Evolutionary conservation across 2,329 filamentous ascomycete genomes (phyloP).

Genomic region (Botrytis cinerea): DNA sequence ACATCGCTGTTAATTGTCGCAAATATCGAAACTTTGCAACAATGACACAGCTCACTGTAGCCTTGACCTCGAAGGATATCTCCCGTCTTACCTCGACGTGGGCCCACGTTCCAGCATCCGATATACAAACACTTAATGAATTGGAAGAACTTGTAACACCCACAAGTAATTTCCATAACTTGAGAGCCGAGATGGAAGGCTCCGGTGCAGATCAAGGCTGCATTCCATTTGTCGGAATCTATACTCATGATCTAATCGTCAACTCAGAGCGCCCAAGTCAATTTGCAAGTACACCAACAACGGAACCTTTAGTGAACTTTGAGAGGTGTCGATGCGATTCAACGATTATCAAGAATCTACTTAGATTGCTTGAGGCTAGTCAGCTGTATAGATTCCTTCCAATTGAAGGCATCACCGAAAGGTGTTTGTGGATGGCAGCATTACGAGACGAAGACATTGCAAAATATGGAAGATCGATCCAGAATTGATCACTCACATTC

Average conservation of each 20-base stretch:
- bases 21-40: constrained; percentile 81
- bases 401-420: constrained; percentile 74
- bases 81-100: constrained; percentile 69
- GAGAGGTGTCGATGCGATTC: constrained; percentile 77
- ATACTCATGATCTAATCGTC: constrained; percentile 81
- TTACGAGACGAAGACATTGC: constrained; percentile 74
- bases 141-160: constrained; percentile 75
- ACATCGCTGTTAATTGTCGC: constrained; percentile 75
- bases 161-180: constrained; percentile 73
- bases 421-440: constrained; percentile 84
- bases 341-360: constrained; percentile 74
- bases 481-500: constrained; percentile 33
- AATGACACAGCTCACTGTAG: constrained; percentile 77
- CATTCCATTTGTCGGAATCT: constrained; percentile 81
- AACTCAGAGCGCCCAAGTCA: constrained; percentile 78
- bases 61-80: constrained; percentile 72
- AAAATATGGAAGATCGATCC: constrained; percentile 42
- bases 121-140: constrained; percentile 65
- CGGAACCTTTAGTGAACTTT: constrained; percentile 76
- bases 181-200: constrained; percentile 79
- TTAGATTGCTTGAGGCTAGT: constrained; percentile 78
- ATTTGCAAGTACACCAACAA: constrained; percentile 66
- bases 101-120: constrained; percentile 65
- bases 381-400: constrained; percentile 72
- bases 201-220: constrained; percentile 64